phyloP scores from a whole-genome alignment of 106 monocot genomes.

The Cymbidium sinense region DNA sequence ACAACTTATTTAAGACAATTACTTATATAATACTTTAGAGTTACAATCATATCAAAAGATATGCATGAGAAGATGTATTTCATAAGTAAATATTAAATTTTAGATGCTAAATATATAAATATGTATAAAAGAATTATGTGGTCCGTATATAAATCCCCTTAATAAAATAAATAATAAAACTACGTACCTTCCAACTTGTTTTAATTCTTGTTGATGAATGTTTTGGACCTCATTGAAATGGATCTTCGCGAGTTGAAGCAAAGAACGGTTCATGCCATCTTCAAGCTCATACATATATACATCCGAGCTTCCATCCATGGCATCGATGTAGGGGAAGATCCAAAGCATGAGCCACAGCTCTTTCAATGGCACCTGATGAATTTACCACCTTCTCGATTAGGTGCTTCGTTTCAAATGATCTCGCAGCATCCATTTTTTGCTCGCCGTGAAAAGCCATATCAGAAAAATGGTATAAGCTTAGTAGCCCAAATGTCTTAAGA shows the following conservation, averaged over 20 bases:
- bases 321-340: neutral
- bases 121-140: too few relatives aligned
- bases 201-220: neutral
- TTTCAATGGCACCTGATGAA: neutral
- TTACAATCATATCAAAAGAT: too few relatives aligned
- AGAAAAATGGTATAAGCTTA: slow-evolving; percentile 7
- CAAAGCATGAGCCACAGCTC: neutral
- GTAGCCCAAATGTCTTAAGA: neutral
- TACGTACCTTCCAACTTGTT: neutral
- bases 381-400: neutral
- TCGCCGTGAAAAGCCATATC: neutral
- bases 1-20: too few relatives aligned
- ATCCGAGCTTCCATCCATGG: slow-evolving; percentile 1
- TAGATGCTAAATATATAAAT: too few relatives aligned
- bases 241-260: slow-evolving; percentile 3
- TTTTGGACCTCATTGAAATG: neutral
- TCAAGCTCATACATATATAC: neutral
- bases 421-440: neutral
- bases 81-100: too few relatives aligned
- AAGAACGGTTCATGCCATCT: neutral
- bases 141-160: too few relatives aligned
- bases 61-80: too few relatives aligned
- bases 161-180: too few relatives aligned
- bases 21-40: too few relatives aligned
- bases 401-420: neutral